Percentiles rank a stretch among this genome's conserved stretches.
Conservation (phyloP, 2,329 filamentous ascomycete genomes). For the Epichloe coenophiala region DNA sequence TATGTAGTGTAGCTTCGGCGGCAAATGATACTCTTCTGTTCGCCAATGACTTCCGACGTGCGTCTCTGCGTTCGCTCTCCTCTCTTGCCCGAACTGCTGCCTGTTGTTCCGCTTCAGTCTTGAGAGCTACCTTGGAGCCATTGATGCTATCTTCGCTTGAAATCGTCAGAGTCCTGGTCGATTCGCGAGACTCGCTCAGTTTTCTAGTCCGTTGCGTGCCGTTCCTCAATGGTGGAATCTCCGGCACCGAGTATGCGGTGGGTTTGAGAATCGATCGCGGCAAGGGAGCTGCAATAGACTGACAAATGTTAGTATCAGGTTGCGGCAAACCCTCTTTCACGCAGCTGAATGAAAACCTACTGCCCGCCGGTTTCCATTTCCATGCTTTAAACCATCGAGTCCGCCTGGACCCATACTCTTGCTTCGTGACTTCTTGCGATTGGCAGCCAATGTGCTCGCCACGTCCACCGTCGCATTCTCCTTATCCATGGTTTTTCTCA, state of each 20-base stretch:
- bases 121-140: conserved; percentile 47
- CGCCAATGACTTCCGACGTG: conserved; percentile 80
- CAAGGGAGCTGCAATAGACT: conserved; percentile 43
- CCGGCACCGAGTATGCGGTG: conserved; percentile 51
- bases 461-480: conserved; percentile 66
- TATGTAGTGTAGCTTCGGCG: conserved; percentile 91
- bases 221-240: conserved; percentile 52
- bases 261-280: conserved; percentile 70
- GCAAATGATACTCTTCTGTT: conserved; percentile 94
- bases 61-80: conserved; percentile 66
- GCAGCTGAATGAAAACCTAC: conserved; percentile 31
- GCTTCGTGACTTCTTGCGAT: conserved; percentile 64
- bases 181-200: conserved; percentile 1
- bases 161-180: conserved; percentile 6
- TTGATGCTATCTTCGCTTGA: conserved; percentile 13
- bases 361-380: conserved; percentile 64
- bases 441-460: conserved; percentile 36
- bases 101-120: conserved; percentile 58
- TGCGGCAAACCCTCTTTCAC: neutral
- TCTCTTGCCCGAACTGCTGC: conserved; percentile 56
- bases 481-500: conserved; percentile 47
- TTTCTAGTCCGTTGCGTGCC: neutral
- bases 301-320: neutral
- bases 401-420: conserved; percentile 94
- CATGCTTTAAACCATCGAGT: conserved; percentile 65